These are phyloP conservation scores for Fallopia convolvulus DNA, from an alignment of 148 eudicot species.

Conservation along the genomic window DNA sequence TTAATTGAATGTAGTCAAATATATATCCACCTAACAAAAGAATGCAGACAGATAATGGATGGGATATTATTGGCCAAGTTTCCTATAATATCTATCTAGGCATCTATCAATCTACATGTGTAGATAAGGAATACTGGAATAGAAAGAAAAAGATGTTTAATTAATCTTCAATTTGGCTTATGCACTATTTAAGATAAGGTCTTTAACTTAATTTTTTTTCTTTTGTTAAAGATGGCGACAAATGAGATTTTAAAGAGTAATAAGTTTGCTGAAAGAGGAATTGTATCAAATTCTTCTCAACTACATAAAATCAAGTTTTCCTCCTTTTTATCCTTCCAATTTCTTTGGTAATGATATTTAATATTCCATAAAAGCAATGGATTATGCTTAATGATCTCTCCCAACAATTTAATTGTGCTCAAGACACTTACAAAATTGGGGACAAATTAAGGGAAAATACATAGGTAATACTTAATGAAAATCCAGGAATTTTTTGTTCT, in stretches of 20 bases:
- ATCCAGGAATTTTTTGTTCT: not conserved
- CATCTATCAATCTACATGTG: not conserved
- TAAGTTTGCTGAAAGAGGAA: too few relatives aligned
- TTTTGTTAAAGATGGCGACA: too few relatives aligned
- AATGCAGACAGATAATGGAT: not conserved
- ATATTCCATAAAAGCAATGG: not conserved
- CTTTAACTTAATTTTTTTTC: too few relatives aligned
- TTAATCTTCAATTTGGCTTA: too few relatives aligned
- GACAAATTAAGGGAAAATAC: not conserved
- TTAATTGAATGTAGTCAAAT: not conserved
- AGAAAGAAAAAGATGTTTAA: not conserved
- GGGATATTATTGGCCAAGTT: not conserved
- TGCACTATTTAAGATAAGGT: too few relatives aligned
- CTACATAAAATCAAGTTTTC: too few relatives aligned
- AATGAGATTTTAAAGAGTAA: too few relatives aligned
- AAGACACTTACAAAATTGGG: not conserved
- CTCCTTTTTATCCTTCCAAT: too few relatives aligned
- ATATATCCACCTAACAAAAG: not conserved
- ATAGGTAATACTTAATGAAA: not conserved
- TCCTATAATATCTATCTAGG: not conserved
- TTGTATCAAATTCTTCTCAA: too few relatives aligned
- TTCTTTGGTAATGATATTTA: not conserved
- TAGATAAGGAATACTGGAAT: not conserved
- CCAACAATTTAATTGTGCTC: not conserved
- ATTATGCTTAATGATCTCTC: not conserved